Conservation (phyloP, 1,284 basidiomycete genomes). For the Cryptococcus sp. region DNA sequence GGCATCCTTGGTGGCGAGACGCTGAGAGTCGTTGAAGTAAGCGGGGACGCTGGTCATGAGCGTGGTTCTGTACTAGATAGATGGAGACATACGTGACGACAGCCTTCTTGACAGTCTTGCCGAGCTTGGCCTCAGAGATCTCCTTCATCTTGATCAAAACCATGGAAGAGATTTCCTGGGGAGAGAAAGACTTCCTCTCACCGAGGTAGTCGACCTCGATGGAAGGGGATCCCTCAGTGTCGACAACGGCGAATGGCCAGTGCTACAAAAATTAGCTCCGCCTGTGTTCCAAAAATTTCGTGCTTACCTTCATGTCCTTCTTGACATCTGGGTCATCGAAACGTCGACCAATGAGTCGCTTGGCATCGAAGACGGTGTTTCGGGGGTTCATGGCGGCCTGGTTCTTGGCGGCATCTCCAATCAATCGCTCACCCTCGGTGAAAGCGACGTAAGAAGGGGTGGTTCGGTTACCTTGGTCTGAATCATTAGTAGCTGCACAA, state of each 20-base stretch:
- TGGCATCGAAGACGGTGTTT: conserved; percentile 95
- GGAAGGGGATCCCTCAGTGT: conserved; percentile 57
- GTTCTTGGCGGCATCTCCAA: conserved; percentile 99
- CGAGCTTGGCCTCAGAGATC: conserved; percentile 95
- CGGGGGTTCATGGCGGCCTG: conserved; percentile 92
- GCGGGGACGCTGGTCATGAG: conserved; percentile 62
- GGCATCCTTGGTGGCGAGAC: conserved; percentile 96
- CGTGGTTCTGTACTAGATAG: background rate
- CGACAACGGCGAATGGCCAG: conserved; percentile 63
- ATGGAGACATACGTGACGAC: conserved; percentile 62
- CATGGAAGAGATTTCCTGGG: conserved; percentile 98
- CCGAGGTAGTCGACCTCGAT: conserved; percentile 59
- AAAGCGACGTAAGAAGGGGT: conserved; percentile 99
- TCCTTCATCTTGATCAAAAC: conserved; percentile 97
- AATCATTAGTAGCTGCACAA: conserved; percentile 5
- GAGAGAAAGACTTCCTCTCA: conserved; percentile 65
- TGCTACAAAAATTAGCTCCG: conserved; percentile 49
- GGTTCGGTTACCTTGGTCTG: conserved; percentile 94
- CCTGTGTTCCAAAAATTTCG: background rate
- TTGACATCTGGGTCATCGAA: conserved; percentile 69
- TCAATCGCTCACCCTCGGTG: conserved; percentile 94
- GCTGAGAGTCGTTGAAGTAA: conserved; percentile 99
- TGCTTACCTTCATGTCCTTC: conserved; percentile 61
- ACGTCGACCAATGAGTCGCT: conserved; percentile 94
- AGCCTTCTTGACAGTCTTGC: conserved; percentile 74